phyloP scores from a whole-genome alignment of 2,329 filamentous ascomycete genomes.

The Trichoderma harzianum region DNA sequence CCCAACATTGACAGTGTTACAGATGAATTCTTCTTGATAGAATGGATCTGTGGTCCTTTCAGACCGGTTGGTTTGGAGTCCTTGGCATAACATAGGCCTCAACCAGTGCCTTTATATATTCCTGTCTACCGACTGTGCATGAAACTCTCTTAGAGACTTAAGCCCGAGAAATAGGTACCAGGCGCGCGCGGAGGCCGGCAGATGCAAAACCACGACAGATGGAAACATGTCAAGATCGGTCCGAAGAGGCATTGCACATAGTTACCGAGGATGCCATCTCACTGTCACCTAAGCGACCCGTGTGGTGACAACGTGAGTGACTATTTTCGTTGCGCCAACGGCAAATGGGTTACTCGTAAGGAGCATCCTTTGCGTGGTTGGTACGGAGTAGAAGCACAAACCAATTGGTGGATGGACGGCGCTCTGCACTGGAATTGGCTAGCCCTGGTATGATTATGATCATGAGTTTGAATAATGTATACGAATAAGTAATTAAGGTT shows the following conservation, averaged over 20 bases:
- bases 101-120: not conserved
- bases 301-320: not conserved
- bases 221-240: not conserved
- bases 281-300: not conserved
- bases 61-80: not conserved
- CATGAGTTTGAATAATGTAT: not conserved
- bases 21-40: not conserved
- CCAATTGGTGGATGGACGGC: not conserved
- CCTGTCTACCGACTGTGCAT: not conserved
- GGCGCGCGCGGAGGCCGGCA: not conserved
- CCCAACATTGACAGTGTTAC: constrained; percentile 8
- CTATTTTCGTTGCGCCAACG: not conserved
- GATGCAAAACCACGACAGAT: not conserved
- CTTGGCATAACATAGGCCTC: no score
- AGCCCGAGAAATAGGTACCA: not conserved
- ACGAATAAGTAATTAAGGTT: constrained; percentile 4
- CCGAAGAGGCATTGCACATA: not conserved
- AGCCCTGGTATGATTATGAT: not conserved
- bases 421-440: not conserved
- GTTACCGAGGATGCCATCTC: not conserved
- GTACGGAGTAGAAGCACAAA: not conserved
- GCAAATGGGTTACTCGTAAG: not conserved
- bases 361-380: not conserved
- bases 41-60: not conserved
- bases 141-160: not conserved